phyloP scores from a whole-genome alignment of 164 flowering plant genomes.

The Vitis vinifera region ASM3070453v1 NC_081822.1:9005501-9006000 shows the following conservation, averaged over 20 bases:
- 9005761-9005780: no score
- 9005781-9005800: not conserved
- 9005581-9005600: no score
- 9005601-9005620: no score
- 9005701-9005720: not conserved
- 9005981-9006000: slow-evolving; percentile 68
- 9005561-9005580: no score
- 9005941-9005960: slow-evolving; percentile 82
- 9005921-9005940: slow-evolving; percentile 56
- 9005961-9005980: slow-evolving; percentile 91
- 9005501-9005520: no score
- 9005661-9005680: not conserved
- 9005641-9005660: not conserved
- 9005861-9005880: no score
- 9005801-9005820: not conserved
- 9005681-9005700: not conserved
- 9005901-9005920: not conserved
- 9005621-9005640: no score
- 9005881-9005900: not conserved
- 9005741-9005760: no score
- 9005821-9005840: not conserved
- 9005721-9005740: no score
- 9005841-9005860: not conserved
- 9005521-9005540: no score
- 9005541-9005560: no score